A percentile compares a stretch with the other conserved stretches of the same genome.
Evolutionary conservation across 345 rosid species (phyloP).

Genomic region (Alliaria petiolata): DNA sequence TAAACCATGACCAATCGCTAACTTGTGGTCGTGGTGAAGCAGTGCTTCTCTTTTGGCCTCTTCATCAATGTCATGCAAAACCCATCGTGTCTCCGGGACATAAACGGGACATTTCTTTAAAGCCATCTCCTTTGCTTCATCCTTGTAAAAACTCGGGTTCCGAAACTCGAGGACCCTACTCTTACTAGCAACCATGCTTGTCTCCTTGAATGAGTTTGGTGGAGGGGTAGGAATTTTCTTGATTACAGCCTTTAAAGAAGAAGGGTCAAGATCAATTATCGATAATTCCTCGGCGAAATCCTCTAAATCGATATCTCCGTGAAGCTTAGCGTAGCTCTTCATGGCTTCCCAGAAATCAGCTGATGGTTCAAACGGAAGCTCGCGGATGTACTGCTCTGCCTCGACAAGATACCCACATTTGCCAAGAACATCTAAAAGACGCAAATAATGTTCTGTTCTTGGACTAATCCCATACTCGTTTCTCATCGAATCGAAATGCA

Average conservation of each 20-base stretch:
- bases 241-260: slow-evolving; percentile 38
- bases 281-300: slow-evolving; percentile 48
- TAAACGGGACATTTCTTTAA: slow-evolving; percentile 49
- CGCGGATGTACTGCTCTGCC: slow-evolving; percentile 42
- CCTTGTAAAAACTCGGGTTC: slow-evolving; percentile 57
- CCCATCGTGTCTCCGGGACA: slow-evolving; percentile 66
- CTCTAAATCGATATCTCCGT: slow-evolving; percentile 53
- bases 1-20: slow-evolving; percentile 80
- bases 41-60: too few species aligned
- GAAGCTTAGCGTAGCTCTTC: slow-evolving; percentile 47
- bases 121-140: slow-evolving; percentile 59
- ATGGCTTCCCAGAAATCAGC: slow-evolving; percentile 59
- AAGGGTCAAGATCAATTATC: slow-evolving; percentile 53
- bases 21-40: slow-evolving; percentile 65
- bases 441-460: slow-evolving; percentile 42
- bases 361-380: slow-evolving; percentile 51
- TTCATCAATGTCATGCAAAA: slow-evolving; percentile 76
- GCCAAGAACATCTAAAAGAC: slow-evolving; percentile 58
- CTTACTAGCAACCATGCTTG: slow-evolving; percentile 60
- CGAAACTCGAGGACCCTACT: slow-evolving; percentile 55
- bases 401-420: slow-evolving; percentile 58
- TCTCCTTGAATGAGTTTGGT: slow-evolving; percentile 43
- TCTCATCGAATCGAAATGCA: slow-evolving; percentile 24
- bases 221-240: slow-evolving; percentile 53
- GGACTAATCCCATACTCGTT: slow-evolving; percentile 41